Conservation (phyloP, 352 stramenopile species). For the Globisporangium polare region DNA sequence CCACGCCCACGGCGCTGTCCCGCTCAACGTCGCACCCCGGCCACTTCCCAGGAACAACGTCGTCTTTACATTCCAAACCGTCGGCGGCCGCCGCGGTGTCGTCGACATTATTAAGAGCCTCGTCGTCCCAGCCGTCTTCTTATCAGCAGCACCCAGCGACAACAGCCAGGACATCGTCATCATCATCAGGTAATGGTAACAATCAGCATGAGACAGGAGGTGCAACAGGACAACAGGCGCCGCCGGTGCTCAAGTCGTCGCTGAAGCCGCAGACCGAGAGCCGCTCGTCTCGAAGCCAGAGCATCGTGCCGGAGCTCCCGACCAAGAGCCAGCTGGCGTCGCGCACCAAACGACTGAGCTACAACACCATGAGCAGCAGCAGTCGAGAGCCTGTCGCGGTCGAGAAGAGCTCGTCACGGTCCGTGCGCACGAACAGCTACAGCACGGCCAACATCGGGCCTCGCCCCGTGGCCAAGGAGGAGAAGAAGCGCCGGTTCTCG, state of each 20-base stretch:
- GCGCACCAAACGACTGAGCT: slow-evolving; percentile 8
- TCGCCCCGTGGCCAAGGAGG: slow-evolving; percentile 10
- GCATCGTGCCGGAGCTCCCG: slow-evolving; percentile 14
- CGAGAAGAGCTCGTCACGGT: neutral
- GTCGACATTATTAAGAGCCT: slow-evolving; percentile 3
- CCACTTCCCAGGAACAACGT: slow-evolving; percentile 1
- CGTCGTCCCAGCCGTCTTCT: neutral
- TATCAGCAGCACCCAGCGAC: neutral
- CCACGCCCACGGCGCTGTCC: slow-evolving; percentile 12
- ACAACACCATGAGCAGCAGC: slow-evolving; percentile 11
- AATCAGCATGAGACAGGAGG: neutral
- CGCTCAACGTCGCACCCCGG: slow-evolving; percentile 15
- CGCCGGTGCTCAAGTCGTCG: slow-evolving; percentile 8
- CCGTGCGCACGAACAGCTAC: slow-evolving; percentile 14
- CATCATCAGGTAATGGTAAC: neutral
- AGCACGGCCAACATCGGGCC: slow-evolving; percentile 1
- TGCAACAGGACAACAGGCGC: neutral
- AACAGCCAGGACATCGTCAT: neutral
- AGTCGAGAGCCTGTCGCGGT: neutral
- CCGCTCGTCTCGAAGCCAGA: slow-evolving; percentile 14
- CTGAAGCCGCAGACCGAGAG: slow-evolving; percentile 1
- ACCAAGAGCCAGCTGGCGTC: slow-evolving; percentile 9
- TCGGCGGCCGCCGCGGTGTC: neutral
- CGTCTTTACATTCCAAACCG: neutral
- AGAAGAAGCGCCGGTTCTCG: slow-evolving; percentile 40